Evolutionary conservation across 2,329 filamentous ascomycete species (phyloP).

Genomic region (Gaeumannomyces sp.): DNA sequence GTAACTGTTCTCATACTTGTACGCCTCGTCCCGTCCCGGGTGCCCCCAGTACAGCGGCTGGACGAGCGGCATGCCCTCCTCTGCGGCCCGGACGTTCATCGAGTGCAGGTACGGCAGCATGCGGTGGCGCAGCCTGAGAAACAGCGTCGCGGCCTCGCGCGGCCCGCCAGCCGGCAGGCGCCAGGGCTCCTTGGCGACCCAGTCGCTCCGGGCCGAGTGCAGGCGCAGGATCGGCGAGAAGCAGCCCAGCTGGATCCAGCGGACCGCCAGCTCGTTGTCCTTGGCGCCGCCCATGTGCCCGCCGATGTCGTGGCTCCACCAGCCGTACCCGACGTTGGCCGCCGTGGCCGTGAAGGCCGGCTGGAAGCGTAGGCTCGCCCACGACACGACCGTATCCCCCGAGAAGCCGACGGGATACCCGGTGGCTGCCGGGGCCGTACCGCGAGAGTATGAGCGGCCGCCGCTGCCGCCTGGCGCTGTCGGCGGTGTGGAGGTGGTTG

Average conservation of each 20-base stretch:
- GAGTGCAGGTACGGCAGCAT: constrained; percentile 56
- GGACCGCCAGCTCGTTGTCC: constrained; percentile 51
- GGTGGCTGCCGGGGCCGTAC: constrained; percentile 57
- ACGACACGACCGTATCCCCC: constrained; percentile 53
- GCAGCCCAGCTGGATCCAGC: constrained; percentile 57
- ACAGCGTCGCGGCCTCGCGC: constrained; percentile 38
- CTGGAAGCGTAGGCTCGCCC: constrained; percentile 56
- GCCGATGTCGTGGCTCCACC: constrained; percentile 66
- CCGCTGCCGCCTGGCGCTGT: constrained; percentile 26
- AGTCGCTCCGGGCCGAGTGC: constrained; percentile 51
- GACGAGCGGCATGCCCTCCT: constrained; percentile 44
- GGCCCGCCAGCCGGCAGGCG: constrained; percentile 38
- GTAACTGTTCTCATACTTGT: constrained; percentile 51
- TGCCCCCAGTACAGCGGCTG: constrained; percentile 60
- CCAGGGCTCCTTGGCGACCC: constrained; percentile 60
- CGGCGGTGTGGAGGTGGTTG: constrained; percentile 51
- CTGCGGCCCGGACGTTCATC: constrained; percentile 42
- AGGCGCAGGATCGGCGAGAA: constrained; percentile 57
- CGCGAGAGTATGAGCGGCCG: constrained; percentile 51
- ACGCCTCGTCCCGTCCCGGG: constrained; percentile 45
- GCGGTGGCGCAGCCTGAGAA: constrained; percentile 48
- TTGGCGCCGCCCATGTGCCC: constrained; percentile 51
- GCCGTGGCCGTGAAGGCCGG: constrained; percentile 62
- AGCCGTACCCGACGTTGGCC: constrained; percentile 61
- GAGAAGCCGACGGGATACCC: constrained; percentile 62